Base-by-base conservation (phyloP, 2,329 filamentous ascomycete species). In the Bisporella sp. region DNA sequence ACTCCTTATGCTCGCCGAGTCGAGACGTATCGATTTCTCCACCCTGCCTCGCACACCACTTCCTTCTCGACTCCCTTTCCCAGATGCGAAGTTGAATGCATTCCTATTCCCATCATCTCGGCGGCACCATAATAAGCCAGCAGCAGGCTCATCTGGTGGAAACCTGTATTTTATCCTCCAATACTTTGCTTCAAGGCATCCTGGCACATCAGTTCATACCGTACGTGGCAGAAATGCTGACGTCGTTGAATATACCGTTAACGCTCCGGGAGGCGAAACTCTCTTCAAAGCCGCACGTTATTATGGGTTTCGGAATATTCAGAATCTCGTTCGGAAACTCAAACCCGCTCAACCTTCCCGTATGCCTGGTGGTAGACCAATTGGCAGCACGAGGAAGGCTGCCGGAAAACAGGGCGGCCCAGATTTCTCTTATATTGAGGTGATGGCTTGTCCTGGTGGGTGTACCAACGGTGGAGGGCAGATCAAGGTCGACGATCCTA, bases 401-500 rank as follows among this genome's bases (percentile, higher is more conserved):
- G 71, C 67, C 12, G 78, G 71, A 5, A 78, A 78, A 59, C 48
- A 66, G 13, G 65, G 68, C 13, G 68, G 71, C 5, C 69, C 79
- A 5, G 89, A 96, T 35, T 91, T 91, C 66, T 79, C 86, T n/a
- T 97, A 95, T 68, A 87, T 97, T 31, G 93, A 99, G 70, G 93
- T 99, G 52, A 99, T 99, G 93, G 93, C 93, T 11, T 99, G 93
- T 68, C 93, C 93, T 0, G 93, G 93, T n/a, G 93, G 93, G 3
- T 99, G 93, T 71, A 99, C 93, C 49, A 99, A 99, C 62, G 93
- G 93, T 2, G 93, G 93, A 37, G 93, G 93, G 1, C 93, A 99
- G 72, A 84, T 99, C 65, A 96, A 96, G 64, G 81, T 89, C 30
- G 87, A 89, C 48, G 93, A 97, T 65, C 81, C 87, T 5, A 71